Percentiles rank a stretch among this genome's conserved stretches.
phyloP scores from a whole-genome alignment of 192 early-diverging fungal species.

The Coemansia nantahalensis region DNA sequence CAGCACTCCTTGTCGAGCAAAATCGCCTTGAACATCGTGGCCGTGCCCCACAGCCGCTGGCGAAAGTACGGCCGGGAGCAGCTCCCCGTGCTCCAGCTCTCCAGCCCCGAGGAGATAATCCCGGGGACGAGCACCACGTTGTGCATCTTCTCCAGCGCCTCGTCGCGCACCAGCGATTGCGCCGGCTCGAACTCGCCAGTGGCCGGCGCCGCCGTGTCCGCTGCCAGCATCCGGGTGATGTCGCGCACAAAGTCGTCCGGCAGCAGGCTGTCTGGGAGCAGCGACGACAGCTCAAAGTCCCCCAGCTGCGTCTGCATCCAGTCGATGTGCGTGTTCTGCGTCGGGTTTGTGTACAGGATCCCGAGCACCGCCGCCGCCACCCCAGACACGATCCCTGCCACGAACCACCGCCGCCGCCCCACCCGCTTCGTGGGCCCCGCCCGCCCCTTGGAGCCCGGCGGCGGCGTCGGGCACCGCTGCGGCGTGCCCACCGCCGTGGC shows the following conservation, averaged over 20 bases:
- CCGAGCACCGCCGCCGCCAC: slow-evolving; percentile 44
- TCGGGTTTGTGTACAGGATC: slow-evolving; percentile 51
- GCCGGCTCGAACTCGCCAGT: slow-evolving; percentile 52
- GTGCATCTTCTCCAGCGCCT: slow-evolving; percentile 31
- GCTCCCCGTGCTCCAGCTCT: slow-evolving; percentile 79
- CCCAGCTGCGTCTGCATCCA: slow-evolving; percentile 48
- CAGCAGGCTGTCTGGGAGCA: slow-evolving; percentile 63
- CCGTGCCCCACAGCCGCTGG: slow-evolving; percentile 82
- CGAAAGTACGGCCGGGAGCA: slow-evolving; percentile 83
- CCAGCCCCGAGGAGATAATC: slow-evolving; percentile 82
- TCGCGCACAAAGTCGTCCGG: slow-evolving; percentile 72
- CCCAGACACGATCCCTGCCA: slow-evolving; percentile 61
- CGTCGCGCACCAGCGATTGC: slow-evolving; percentile 24
- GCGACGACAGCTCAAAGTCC: slow-evolving; percentile 65
- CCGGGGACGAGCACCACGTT: slow-evolving; percentile 85
- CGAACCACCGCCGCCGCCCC: slow-evolving; percentile 50
- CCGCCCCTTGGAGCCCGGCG: no score
- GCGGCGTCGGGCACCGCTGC: background rate
- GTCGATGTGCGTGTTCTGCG: slow-evolving; percentile 51
- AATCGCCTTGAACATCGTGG: slow-evolving; percentile 81
- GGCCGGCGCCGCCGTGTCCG: slow-evolving; percentile 13
- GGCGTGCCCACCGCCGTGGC: slow-evolving; percentile 31
- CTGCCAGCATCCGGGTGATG: slow-evolving; percentile 55
- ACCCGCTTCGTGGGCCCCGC: no score
- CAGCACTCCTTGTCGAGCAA: slow-evolving; percentile 86